Evolutionary conservation across 2,329 filamentous ascomycete genomes (phyloP), one percentile per base, ranked within the genome.

Genomic region (Hymenoscyphus scutula): DNA sequence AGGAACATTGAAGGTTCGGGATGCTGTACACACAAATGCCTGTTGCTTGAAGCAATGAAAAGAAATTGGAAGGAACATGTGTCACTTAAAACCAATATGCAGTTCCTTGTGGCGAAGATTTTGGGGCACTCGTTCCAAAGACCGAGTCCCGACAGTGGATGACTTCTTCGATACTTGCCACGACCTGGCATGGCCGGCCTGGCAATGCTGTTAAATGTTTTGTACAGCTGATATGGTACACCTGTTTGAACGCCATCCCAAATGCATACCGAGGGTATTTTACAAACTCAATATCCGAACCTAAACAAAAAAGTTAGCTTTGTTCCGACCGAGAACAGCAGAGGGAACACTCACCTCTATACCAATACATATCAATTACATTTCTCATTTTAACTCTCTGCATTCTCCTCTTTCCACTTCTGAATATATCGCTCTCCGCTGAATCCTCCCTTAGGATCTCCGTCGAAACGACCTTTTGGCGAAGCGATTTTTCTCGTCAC

Each of bases 391-490:
- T n/a, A 79, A 68, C 76, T 75, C 48, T 74, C 70, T 30, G 86
- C 87, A 71, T 90, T 90, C 76, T 86, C 84, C 10, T 76, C 72
- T 80, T 90, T 90, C 88, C 88, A 90, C 70, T 82, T 80, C 66
- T 82, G 78, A 55, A 90, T 77, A 72, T 89, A 90, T 51, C 82
- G 74, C 68, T 81, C 77, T n/a, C 87, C 84, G 71, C 84, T 84
- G 67, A 84, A 79, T 11, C 86, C 84, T 17, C 87, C 87, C 67
- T 81, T 78, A 27, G 80, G 80, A 67, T 83, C 78, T 38, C 71
- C 71, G 57, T 71, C 71, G 74, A 86, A 88, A 64, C 79, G 78
- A 56, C 86, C 86, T 58, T 77, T 78, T 25, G 78, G 74, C 45
- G 78, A 76, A 66, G 80, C 77, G 62, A 92, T 79, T 64, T 82